phyloP scores from a whole-genome alignment of 2,329 filamentous ascomycete genomes.

The Endoconidiophora laricicola region DNA sequence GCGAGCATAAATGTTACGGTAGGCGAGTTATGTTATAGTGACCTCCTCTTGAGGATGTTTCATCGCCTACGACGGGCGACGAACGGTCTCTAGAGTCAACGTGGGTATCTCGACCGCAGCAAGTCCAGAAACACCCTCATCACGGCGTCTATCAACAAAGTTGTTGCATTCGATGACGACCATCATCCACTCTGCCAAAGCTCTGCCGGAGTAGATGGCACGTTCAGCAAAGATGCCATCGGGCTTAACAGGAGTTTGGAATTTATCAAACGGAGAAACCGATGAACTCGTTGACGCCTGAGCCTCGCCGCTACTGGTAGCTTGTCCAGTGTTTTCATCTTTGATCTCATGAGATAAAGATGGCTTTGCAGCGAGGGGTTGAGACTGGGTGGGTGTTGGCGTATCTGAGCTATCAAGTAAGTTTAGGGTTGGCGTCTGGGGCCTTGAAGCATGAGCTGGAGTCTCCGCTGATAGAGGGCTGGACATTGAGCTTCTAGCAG shows the following conservation, averaged over 20 bases:
- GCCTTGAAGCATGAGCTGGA: not conserved
- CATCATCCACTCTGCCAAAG: conserved; percentile 62
- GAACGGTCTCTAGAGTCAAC: conserved; percentile 27
- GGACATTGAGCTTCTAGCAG: conserved; percentile 13
- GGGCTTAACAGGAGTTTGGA: conserved; percentile 22
- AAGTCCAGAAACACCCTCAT: conserved; percentile 52
- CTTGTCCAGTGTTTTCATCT: not conserved
- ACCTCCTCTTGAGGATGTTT: not conserved
- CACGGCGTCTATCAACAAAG: conserved; percentile 59
- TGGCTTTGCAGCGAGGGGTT: not conserved
- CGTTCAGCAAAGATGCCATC: conserved; percentile 28
- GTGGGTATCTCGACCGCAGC: conserved; percentile 45
- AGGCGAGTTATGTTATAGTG: not conserved
- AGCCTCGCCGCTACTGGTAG: not conserved
- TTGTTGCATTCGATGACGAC: conserved; percentile 66
- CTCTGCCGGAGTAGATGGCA: conserved; percentile 49
- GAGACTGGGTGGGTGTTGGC: not conserved
- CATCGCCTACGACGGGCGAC: conserved; percentile 14
- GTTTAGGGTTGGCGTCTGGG: conserved; percentile 1
- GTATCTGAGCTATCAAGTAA: not conserved
- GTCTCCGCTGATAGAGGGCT: not conserved
- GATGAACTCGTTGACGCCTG: not conserved
- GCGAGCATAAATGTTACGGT: not conserved
- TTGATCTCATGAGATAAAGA: not conserved
- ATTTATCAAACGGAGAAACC: not conserved